These are phyloP conservation scores for Celoporthe dispersa DNA, from an alignment of 2,329 filamentous ascomycete genomes.

Conservation along the genomic window DNA sequence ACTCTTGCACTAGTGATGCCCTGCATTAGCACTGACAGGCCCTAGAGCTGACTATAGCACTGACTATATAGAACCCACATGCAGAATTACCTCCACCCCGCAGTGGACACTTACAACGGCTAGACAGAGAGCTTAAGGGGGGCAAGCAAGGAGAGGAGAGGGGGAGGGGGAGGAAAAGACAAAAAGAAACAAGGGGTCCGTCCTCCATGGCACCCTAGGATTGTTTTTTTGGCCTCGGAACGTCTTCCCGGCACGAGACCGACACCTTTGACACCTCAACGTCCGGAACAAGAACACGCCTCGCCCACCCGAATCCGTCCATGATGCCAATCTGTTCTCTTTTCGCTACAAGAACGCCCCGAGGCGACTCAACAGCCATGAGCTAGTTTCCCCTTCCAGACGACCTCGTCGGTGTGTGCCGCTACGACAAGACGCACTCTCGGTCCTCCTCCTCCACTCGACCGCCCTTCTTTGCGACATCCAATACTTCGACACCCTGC, in stretches of 20 bases:
- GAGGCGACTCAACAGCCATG: not conserved
- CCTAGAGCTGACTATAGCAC: not conserved
- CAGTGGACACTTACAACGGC: not conserved
- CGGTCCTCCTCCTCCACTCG: not conserved
- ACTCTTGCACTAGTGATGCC: not conserved
- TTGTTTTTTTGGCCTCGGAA: conserved; percentile 1
- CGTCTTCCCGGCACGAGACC: not conserved
- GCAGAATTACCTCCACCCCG: not conserved
- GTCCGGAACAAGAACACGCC: not conserved
- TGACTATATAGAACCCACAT: not conserved
- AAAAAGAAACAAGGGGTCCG: not conserved
- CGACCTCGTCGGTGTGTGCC: not conserved
- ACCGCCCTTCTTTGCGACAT: not conserved
- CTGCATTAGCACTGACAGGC: not conserved
- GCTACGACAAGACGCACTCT: not conserved
- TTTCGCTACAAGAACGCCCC: not conserved
- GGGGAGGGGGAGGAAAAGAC: no score
- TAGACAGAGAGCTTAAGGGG: not conserved
- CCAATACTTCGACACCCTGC: not conserved
- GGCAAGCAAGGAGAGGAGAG: not conserved
- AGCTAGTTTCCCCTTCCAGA: not conserved
- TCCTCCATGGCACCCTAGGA: no score
- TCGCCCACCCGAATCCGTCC: not conserved
- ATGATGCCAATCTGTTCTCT: conserved; percentile 1
- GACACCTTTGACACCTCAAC: not conserved